Percentiles rank a stretch among this genome's conserved stretches.
These are phyloP conservation scores for Alternaria sp. DNA, from an alignment of 2,329 filamentous ascomycete species.

Conservation along the genomic window DNA sequence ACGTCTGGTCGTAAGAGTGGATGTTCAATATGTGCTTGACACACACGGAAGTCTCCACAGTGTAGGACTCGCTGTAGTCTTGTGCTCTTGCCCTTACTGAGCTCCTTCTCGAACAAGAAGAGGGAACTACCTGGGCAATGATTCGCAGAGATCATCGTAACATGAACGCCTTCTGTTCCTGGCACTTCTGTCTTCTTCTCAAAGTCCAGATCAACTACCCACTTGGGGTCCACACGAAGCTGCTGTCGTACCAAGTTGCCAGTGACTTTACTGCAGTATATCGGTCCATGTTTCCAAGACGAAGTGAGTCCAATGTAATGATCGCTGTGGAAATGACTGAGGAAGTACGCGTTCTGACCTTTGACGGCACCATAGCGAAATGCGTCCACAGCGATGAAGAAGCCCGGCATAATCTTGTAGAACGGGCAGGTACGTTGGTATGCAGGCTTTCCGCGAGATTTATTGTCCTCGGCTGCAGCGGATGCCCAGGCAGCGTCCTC, in stretches of 20 bases:
- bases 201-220: slow-evolving; percentile 85
- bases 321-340: slow-evolving; percentile 98
- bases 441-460: slow-evolving; percentile 82
- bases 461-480: slow-evolving; percentile 80
- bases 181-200: slow-evolving; percentile 81
- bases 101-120: slow-evolving; percentile 86
- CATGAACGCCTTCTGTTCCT: slow-evolving; percentile 79
- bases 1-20: slow-evolving; percentile 80
- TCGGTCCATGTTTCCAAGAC: slow-evolving; percentile 90
- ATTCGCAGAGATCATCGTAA: slow-evolving; percentile 96
- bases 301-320: slow-evolving; percentile 92
- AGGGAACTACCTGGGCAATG: slow-evolving; percentile 95
- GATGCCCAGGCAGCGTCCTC: slow-evolving; percentile 90
- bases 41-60: slow-evolving; percentile 95
- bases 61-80: slow-evolving; percentile 83
- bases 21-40: slow-evolving; percentile 82
- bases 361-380: slow-evolving; percentile 94
- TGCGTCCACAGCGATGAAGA: slow-evolving; percentile 93
- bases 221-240: slow-evolving; percentile 83
- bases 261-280: slow-evolving; percentile 94
- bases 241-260: slow-evolving; percentile 88
- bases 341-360: slow-evolving; percentile 91
- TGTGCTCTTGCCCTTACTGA: slow-evolving; percentile 67
- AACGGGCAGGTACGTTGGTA: slow-evolving; percentile 94
- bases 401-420: slow-evolving; percentile 96